Percentiles rank a stretch among this genome's conserved stretches.
phyloP scores from a whole-genome alignment of 1,139 yeast species.

The Yamadazyma kanchanaburiensis region DNA sequence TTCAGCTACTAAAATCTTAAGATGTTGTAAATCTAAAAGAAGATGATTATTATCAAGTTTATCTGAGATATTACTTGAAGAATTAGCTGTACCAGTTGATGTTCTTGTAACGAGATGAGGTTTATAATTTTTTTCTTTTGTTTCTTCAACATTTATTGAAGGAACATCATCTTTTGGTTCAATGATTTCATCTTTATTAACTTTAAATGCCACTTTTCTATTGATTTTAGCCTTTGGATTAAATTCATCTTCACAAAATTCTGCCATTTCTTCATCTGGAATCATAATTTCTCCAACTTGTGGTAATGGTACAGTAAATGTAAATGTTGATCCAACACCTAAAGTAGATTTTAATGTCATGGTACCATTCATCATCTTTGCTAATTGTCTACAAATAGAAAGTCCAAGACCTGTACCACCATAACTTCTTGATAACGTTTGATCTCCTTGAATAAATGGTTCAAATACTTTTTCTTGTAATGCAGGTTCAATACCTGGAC shows the following conservation, averaged over 20 bases:
- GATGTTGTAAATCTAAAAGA: slow-evolving; percentile 26
- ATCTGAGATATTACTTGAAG: slow-evolving; percentile 19
- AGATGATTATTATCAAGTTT: slow-evolving; percentile 20
- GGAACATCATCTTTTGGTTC: slow-evolving; percentile 4
- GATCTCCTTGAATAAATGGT: slow-evolving; percentile 96
- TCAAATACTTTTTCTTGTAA: slow-evolving; percentile 85
- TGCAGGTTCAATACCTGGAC: slow-evolving; percentile 85
- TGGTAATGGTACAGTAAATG: slow-evolving; percentile 72
- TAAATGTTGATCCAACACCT: slow-evolving; percentile 79
- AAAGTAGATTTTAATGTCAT: slow-evolving; percentile 64
- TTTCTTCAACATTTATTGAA: slow-evolving; percentile 6
- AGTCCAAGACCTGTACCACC: slow-evolving; percentile 97
- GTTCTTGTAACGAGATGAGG: slow-evolving; percentile 46
- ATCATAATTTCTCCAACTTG: slow-evolving; percentile 63
- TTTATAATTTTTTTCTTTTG: slow-evolving; percentile 22
- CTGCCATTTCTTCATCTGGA: slow-evolving; percentile 33
- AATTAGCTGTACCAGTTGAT: slow-evolving; percentile 58
- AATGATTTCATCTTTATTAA: slow-evolving; percentile 13
- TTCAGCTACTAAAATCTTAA: slow-evolving; percentile 83
- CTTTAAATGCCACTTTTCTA: slow-evolving; percentile 36
- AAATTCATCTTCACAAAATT: slow-evolving; percentile 44
- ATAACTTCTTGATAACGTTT: slow-evolving; percentile 82
- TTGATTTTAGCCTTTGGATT: slow-evolving; percentile 35
- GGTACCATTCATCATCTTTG: slow-evolving; percentile 85
- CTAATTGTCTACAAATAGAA: slow-evolving; percentile 88